Percentiles rank a stretch among this genome's conserved stretches.
Evolutionary conservation across 768 basidiomycete species (phyloP).

Genomic region (Tulasnella sp.): DNA sequence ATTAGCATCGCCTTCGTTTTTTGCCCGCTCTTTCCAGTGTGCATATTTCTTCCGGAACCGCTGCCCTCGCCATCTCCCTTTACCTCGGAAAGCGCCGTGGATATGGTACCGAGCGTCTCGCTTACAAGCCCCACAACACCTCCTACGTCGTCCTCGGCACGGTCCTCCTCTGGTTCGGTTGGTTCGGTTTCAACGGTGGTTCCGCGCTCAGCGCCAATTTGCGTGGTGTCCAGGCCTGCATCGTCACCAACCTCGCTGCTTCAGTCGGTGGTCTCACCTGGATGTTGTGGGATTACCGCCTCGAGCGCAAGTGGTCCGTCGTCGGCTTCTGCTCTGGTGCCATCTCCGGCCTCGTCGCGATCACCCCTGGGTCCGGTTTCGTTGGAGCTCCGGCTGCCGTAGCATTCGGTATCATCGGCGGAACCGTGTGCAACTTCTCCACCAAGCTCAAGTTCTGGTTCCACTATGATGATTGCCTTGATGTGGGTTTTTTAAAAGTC

Average conservation of each 20-base stretch:
- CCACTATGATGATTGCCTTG: slow-evolving; percentile 67
- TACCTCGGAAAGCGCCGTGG: slow-evolving; percentile 87
- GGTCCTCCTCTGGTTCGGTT: slow-evolving; percentile 86
- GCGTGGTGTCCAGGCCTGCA: slow-evolving; percentile 77
- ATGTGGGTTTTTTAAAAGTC: slow-evolving; percentile 40
- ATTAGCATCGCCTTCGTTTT: neutral
- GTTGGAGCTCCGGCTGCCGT: slow-evolving; percentile 73
- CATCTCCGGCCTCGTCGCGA: slow-evolving; percentile 80
- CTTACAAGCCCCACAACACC: slow-evolving; percentile 91
- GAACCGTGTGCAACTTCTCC: slow-evolving; percentile 85
- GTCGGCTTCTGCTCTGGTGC: slow-evolving; percentile 96
- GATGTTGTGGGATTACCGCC: slow-evolving; percentile 90
- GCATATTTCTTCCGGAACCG: slow-evolving; percentile 88
- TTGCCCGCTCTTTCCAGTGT: slow-evolving; percentile 31
- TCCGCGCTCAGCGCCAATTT: slow-evolving; percentile 81
- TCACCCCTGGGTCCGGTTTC: slow-evolving; percentile 74
- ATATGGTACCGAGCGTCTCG: slow-evolving; percentile 80
- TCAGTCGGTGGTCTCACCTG: slow-evolving; percentile 80
- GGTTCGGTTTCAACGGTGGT: slow-evolving; percentile 93
- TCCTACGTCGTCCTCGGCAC: slow-evolving; percentile 91
- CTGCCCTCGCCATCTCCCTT: slow-evolving; percentile 67
- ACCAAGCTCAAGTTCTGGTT: slow-evolving; percentile 83
- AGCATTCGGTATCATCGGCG: slow-evolving; percentile 73
- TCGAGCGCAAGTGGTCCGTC: slow-evolving; percentile 86
- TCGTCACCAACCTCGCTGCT: slow-evolving; percentile 88